phyloP scores from a whole-genome alignment of 2,329 filamentous ascomycete genomes.

The Aspergillus pseudoglaucus region DNA sequence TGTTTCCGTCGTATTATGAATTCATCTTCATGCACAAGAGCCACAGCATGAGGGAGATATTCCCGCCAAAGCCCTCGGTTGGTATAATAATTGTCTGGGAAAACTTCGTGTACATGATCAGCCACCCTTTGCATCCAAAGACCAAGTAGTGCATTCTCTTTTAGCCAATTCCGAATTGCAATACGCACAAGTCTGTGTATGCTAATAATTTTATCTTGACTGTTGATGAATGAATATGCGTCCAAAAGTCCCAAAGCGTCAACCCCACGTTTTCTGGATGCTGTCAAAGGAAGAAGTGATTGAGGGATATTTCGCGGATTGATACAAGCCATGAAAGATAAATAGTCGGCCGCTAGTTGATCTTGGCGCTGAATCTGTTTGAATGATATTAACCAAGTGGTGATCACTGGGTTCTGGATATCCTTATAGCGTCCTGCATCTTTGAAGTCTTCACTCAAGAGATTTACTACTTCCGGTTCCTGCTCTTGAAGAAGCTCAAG shows the following conservation, averaged over 20 bases:
- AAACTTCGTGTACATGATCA: conserved; percentile 4
- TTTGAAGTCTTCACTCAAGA: conserved; percentile 10
- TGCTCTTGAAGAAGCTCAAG: conserved; percentile 3
- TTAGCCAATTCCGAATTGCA: conserved; percentile 11
- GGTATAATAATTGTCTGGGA: conserved; percentile 3
- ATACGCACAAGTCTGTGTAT: conserved; percentile 13
- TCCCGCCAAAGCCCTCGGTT: conserved; percentile 8
- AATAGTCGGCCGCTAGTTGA: conserved; percentile 4
- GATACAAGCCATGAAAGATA: conserved; percentile 12
- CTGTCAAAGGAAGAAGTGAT: conserved; percentile 6
- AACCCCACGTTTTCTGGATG: background rate
- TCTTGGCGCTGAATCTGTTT: conserved; percentile 5
- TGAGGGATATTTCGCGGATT: conserved; percentile 9
- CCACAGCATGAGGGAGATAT: conserved; percentile 10
- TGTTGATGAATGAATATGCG: conserved; percentile 9
- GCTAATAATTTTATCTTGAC: conserved; percentile 3
- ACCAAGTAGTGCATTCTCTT: background rate
- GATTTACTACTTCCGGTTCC: conserved; percentile 2
- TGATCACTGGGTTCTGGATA: conserved; percentile 8
- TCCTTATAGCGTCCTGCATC: conserved; percentile 9
- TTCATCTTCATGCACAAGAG: background rate
- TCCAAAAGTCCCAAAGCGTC: conserved; percentile 10
- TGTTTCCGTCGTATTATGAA: background rate
- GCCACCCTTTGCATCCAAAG: background rate
- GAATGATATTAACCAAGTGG: conserved; percentile 13